Evolutionary conservation across 176 grass and related monocot species (phyloP).

Genomic region (Musa acuminata): DNA sequence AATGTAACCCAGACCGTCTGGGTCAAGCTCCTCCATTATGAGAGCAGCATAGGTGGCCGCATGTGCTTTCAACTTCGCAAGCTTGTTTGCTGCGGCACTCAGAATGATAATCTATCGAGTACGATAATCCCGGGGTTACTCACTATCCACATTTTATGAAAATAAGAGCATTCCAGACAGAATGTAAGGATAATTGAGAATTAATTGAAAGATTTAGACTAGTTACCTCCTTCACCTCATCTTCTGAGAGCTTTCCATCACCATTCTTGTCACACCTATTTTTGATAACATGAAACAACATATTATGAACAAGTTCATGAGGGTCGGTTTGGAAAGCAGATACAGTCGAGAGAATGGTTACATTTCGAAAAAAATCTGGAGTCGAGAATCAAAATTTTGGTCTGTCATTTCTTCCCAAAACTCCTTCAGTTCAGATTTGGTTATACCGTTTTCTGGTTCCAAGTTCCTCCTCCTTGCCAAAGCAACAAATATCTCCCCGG

Average conservation of each 20-base stretch:
- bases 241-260: slow-evolving; percentile 93
- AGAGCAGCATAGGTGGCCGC: slow-evolving; percentile 82
- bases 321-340: background rate
- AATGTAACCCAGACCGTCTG: slow-evolving; percentile 77
- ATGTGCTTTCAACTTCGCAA: slow-evolving; percentile 71
- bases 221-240: slow-evolving; percentile 92
- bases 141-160: background rate
- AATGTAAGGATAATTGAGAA: background rate
- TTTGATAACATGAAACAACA: background rate
- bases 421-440: slow-evolving; percentile 71
- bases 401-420: slow-evolving; percentile 99
- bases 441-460: slow-evolving; percentile 47
- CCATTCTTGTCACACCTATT: slow-evolving; percentile 98
- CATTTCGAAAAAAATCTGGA: slow-evolving; percentile 99
- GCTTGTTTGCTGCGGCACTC: slow-evolving; percentile 91
- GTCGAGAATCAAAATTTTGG: slow-evolving; percentile 94
- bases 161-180: background rate
- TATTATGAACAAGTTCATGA: background rate
- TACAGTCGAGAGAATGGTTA: slow-evolving; percentile 24
- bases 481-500: slow-evolving; percentile 69
- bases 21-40: slow-evolving; percentile 99
- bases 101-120: slow-evolving; percentile 62
- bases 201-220: background rate
- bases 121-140: background rate
- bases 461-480: slow-evolving; percentile 58